A percentile compares a stretch with the other conserved stretches of the same genome.
phyloP scores from a whole-genome alignment of 2,329 filamentous ascomycete species.

The Apiospora rasikravindrae region DNA sequence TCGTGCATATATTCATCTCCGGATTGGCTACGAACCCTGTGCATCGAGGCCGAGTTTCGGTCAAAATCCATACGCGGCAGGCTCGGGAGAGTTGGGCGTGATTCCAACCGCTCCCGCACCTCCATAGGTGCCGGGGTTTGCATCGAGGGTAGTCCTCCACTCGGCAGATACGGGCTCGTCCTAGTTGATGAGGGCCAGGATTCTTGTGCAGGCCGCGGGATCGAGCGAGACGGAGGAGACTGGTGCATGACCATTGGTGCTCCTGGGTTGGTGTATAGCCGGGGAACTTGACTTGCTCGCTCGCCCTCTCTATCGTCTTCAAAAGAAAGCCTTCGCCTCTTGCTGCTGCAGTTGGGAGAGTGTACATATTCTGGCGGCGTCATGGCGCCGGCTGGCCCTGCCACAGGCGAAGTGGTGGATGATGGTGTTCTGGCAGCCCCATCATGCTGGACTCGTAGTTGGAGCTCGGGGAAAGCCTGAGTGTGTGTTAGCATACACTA shows the following conservation, averaged over 20 bases:
- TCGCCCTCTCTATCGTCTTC: conserved; percentile 47
- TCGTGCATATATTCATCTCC: conserved; percentile 44
- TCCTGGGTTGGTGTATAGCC: conserved; percentile 48
- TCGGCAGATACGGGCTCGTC: conserved; percentile 43
- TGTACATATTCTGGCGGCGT: conserved; percentile 55
- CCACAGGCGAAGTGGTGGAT: conserved; percentile 42
- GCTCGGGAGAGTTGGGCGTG: conserved; percentile 46
- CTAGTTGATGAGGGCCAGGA: conserved; percentile 42
- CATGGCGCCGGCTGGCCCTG: conserved; percentile 35
- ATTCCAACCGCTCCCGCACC: conserved; percentile 41
- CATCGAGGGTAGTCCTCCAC: conserved; percentile 38
- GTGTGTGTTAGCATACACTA: conserved; percentile 27
- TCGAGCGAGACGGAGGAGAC: conserved; percentile 39
- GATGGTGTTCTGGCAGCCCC: conserved; percentile 38
- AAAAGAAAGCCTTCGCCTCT: conserved; percentile 52
- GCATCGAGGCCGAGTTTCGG: conserved; percentile 38
- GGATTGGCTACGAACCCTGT: conserved; percentile 39
- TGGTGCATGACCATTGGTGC: conserved; percentile 36
- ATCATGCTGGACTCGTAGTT: conserved; percentile 42
- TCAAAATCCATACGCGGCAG: conserved; percentile 48
- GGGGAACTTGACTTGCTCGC: conserved; percentile 51
- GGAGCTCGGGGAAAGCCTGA: conserved; percentile 54
- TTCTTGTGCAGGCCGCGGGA: conserved; percentile 37
- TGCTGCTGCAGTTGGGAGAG: conserved; percentile 54
- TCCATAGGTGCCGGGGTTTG: conserved; percentile 40